Conservation (phyloP, 345 rosid species). For the Murraya paniculata region DNA sequence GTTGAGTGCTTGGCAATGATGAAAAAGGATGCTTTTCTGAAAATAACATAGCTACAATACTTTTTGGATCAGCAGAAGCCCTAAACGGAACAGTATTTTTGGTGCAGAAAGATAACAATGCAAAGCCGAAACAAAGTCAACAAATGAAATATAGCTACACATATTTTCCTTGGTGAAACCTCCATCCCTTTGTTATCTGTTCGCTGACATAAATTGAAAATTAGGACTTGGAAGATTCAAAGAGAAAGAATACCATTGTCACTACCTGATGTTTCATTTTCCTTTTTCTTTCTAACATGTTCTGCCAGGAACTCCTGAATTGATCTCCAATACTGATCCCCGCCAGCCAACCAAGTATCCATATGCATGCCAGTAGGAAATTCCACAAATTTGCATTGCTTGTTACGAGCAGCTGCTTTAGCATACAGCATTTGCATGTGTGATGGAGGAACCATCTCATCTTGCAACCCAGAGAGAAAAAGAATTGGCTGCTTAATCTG, state of each 20-base stretch:
- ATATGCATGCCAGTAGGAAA: conserved; percentile 98
- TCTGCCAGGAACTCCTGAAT: conserved; percentile 57
- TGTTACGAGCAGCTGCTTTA: conserved; percentile 83
- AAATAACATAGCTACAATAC: neutral
- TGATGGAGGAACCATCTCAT: conserved; percentile 95
- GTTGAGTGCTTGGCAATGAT: neutral
- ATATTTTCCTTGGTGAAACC: neutral
- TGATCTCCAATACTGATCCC: conserved; percentile 83
- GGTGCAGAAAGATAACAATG: neutral
- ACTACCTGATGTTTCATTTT: conserved; percentile 26
- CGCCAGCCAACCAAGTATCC: conserved; percentile 97
- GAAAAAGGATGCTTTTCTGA: neutral
- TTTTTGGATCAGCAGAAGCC: neutral
- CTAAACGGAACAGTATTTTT: neutral
- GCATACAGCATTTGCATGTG: conserved; percentile 92
- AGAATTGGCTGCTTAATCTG: conserved; percentile 93
- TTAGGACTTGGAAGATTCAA: conserved; percentile 4
- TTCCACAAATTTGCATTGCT: conserved; percentile 65
- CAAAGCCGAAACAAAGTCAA: neutral
- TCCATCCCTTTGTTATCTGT: neutral
- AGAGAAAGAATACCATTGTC: conserved; percentile 31
- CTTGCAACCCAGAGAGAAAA: conserved; percentile 95
- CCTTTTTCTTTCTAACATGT: conserved; percentile 51
- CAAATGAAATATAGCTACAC: neutral
- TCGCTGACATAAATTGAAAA: neutral